Evolutionary conservation across 441 rosid genomes (phyloP), one percentile per base, ranked within the genome.

Genomic region (Gossypium lobatum): DNA sequence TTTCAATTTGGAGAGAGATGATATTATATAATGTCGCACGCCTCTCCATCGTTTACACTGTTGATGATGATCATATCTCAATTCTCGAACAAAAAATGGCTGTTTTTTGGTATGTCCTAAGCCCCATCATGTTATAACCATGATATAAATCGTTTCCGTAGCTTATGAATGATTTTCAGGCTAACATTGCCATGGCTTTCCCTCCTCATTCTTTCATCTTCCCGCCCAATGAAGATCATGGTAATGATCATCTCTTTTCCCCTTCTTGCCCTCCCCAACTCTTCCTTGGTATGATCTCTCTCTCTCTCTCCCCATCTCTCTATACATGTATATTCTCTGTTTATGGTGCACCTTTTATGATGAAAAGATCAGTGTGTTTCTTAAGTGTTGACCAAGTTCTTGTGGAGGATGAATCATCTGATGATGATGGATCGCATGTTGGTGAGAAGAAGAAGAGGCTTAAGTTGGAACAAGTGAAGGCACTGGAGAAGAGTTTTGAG

Each of bases 401-500:
- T 16, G 96, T 87, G 34, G 97, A 92, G n/a, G 97, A 91, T 61
- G 97, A 94, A 25, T 82, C 89, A 73, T 94, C 97, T 3, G 98
- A 94, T 76, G 98, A 94, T 80, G 98, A 94, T 80, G 97, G 95
- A 57, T 88, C 92, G 10, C 95, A 92, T 53, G 61, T 83, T 13
- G 97, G 97, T 57, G 98, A 95, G 91, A 92, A 87, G 85, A 95
- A 95, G 85, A 95, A 86, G 92, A 92, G 98, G 83, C 84, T 95
- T 52, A 91, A 85, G 75, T 14, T 86, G 76, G 97, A 91, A 74
- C 98, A 95, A 72, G 98, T 92, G 18, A 92, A 87, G 87, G 91
- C 93, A 17, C 87, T 92, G 5, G 98, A 95, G 82, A 95, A 86
- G 85, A 91, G 94, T 80, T 95, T 95, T 57, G 98, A 95, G 79